Percentiles rank a stretch among this genome's conserved stretches.
Conservation (phyloP, 164 flowering plant genomes). For the Aristolochia contorta region DNA sequence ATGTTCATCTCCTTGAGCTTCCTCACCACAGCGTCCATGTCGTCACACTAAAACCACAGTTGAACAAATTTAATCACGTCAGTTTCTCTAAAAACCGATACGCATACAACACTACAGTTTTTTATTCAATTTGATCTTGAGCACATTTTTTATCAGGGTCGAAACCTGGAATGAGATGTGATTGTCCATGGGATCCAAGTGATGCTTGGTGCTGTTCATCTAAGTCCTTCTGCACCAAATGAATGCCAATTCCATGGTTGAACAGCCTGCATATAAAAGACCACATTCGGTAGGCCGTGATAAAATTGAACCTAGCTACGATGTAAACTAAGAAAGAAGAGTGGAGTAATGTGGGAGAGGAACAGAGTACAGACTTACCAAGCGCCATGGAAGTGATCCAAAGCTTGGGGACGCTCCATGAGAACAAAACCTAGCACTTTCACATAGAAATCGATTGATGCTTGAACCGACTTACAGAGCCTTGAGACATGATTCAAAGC, state of each 20-base stretch:
- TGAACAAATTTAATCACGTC: neutral
- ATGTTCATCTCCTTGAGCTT: slow-evolving; percentile 30
- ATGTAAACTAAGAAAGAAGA: no score
- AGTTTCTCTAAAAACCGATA: neutral
- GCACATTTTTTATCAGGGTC: no score
- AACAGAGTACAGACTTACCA: slow-evolving; percentile 18
- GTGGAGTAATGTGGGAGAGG: no score
- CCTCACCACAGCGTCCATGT: slow-evolving; percentile 38
- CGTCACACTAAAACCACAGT: slow-evolving; percentile 32
- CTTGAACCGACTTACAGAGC: slow-evolving; percentile 44
- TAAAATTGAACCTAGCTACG: no score
- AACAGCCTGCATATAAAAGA: slow-evolving; percentile 28
- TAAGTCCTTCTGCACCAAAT: slow-evolving; percentile 37
- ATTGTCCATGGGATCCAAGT: slow-evolving; percentile 62
- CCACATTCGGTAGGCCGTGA: no score
- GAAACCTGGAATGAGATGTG: slow-evolving; percentile 40
- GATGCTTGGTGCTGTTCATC: slow-evolving; percentile 21
- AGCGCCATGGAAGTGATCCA: slow-evolving; percentile 53
- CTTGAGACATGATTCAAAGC: slow-evolving; percentile 64
- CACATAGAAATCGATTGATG: slow-evolving; percentile 43
- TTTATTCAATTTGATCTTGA: no score
- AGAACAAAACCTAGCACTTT: slow-evolving; percentile 50
- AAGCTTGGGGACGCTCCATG: slow-evolving; percentile 38
- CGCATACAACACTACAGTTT: no score
- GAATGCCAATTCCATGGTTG: slow-evolving; percentile 61